These are phyloP conservation scores for Lanmaoa pseudosensibilis DNA, from an alignment of 768 basidiomycete species.

Conservation along the genomic window DNA sequence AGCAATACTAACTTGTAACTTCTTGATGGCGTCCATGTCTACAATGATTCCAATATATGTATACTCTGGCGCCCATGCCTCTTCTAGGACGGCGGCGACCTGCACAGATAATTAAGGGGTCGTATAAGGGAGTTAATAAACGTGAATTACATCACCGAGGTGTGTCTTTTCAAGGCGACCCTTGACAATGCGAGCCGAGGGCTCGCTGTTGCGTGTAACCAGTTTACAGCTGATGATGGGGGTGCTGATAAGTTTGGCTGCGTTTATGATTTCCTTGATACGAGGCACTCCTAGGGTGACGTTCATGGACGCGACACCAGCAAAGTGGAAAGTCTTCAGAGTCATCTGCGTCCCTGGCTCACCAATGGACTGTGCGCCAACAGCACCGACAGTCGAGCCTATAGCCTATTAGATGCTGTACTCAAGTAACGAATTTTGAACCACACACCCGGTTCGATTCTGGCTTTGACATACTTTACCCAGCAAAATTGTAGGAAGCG, in stretches of 20 bases:
- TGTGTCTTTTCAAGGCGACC: conserved; percentile 93
- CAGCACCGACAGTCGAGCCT: conserved; percentile 98
- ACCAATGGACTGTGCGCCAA: conserved; percentile 98
- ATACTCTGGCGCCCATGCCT: conserved; percentile 92
- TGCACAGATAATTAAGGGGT: conserved; percentile 30
- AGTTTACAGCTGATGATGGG: conserved; percentile 98
- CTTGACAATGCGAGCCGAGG: conserved; percentile 97
- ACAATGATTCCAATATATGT: conserved; percentile 93
- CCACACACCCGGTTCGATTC: conserved; percentile 85
- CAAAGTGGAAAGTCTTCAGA: conserved; percentile 99
- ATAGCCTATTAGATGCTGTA: background rate
- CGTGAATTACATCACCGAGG: conserved; percentile 75
- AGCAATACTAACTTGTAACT: conserved; percentile 66
- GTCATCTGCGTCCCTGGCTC: conserved; percentile 99
- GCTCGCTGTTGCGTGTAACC: conserved; percentile 79
- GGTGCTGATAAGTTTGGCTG: conserved; percentile 94
- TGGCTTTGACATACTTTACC: conserved; percentile 90
- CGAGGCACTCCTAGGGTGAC: conserved; percentile 99
- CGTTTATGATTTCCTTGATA: conserved; percentile 99
- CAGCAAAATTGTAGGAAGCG: conserved; percentile 85
- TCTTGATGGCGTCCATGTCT: conserved; percentile 83
- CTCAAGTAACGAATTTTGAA: background rate
- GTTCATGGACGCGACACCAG: conserved; percentile 99
- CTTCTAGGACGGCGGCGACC: conserved; percentile 91
- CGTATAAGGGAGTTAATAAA: background rate